These are phyloP conservation scores for Lentinula novae-zelandiae DNA, from an alignment of 1,284 basidiomycete genomes.

Conservation along the genomic window DNA sequence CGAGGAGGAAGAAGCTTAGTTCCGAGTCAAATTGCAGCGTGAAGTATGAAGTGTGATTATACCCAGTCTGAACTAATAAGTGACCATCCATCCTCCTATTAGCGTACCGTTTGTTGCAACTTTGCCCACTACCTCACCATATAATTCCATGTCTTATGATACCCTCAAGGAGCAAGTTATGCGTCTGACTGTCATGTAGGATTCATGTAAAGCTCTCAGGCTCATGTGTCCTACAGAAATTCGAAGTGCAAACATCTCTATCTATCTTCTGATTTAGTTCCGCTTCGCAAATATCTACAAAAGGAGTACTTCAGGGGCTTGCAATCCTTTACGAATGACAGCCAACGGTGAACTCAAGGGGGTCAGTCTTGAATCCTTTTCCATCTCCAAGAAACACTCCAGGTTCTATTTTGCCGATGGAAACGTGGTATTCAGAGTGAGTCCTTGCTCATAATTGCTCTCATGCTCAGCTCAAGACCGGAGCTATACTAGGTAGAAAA, in stretches of 20 bases:
- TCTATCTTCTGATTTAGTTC: neutral
- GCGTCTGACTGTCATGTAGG: too few species aligned
- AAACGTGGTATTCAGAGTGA: constrained; percentile 22
- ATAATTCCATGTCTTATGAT: too few species aligned
- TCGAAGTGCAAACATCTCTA: too few species aligned
- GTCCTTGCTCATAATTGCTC: neutral
- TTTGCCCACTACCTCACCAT: too few species aligned
- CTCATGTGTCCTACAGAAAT: too few species aligned
- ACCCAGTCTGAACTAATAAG: too few species aligned
- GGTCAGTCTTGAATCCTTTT: neutral
- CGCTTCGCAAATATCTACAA: neutral
- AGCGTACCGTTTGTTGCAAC: too few species aligned
- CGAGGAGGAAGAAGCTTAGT: constrained; percentile 18
- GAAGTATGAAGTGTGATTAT: too few species aligned
- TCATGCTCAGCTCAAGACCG: neutral
- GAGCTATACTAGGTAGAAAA: constrained; percentile 17
- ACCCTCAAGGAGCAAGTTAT: too few species aligned
- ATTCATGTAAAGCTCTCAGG: too few species aligned
- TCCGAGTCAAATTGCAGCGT: too few species aligned
- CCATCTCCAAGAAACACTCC: constrained; percentile 12
- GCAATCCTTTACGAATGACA: neutral
- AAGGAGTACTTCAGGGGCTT: neutral
- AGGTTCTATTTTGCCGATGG: constrained; percentile 25
- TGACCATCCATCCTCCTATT: too few species aligned
- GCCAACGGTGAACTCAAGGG: neutral